Evolutionary conservation across 2,329 filamentous ascomycete genomes (phyloP), one percentile per base, ranked within the genome.

Genomic region (Colletotrichum theobromicola): DNA sequence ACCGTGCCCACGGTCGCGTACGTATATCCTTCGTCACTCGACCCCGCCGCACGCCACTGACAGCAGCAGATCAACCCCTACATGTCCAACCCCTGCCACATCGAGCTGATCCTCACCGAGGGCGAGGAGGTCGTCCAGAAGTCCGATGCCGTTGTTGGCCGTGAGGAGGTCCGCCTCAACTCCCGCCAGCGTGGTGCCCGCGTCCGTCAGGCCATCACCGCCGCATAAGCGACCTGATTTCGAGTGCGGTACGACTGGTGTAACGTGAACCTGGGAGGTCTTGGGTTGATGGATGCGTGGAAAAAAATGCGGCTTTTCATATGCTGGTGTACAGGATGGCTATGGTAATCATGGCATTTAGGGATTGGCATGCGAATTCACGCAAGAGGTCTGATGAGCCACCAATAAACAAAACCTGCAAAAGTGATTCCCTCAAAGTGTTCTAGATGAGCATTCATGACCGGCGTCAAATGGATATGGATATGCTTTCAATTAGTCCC

Each of bases 61-160:
- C 76, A 68, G 32, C 55, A 68, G 55, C 76, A 98, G 96, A 99
- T 99, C 91, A 99, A 99, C 94, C 97, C 97, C 79, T 99, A 98
- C 93, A 98, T 99, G 97, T 98, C 96, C 82, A 98, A 98, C 93
- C 97, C 97, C 82, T 99, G 96, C 94, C 97, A 99, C 94, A 98
- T 99, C 88, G 97, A 99, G 92, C 91, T 99, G 84, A 99, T 99
- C 93, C 93, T 99, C 83, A 98, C 96, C 85, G 97, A 99, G 93
- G 95, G 91, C 83, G 94, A 97, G 85, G 97, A 99, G 92, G 92
- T 94, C 82, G 95, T 99, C 83, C 92, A 96, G 90, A 99, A 99
- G 94, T 93, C 93, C 77, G 90, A 93, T 81, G 86, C 91, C 77
- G 90, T 92, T 82, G 90, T 89, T 78, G 88, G 89, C 82, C 92